Evolutionary conservation across 192 early-diverging fungal genomes (phyloP), one percentile per base, ranked within the genome.

Genomic region (Jimgerdemannia lactiflua): DNA sequence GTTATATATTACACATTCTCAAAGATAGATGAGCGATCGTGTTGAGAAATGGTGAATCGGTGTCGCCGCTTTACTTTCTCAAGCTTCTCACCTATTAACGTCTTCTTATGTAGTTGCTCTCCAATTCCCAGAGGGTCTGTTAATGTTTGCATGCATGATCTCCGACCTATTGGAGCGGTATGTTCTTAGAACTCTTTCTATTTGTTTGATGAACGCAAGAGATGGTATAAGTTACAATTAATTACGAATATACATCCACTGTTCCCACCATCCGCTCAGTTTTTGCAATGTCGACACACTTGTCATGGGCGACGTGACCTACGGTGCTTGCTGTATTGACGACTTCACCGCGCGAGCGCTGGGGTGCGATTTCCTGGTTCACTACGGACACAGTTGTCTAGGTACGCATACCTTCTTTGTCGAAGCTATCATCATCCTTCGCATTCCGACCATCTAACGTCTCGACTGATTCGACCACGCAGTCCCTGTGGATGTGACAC

Each of bases 281-380:
- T 97, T 95, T 78, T 90, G 92, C 74, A 80, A 86, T 6, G 96
- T 95, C 0, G 96, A 98, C 74, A 95, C 95, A 4, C 85, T 99
- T 11, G 92, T 99, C 41, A 98, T 99, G 96, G 97, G 96, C 42
- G 98, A 99, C 79, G 98, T 99, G 0, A 99, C 98, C 0, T 99
- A 99, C 76, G 98, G 98, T 19, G 98, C 98, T 4, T 99, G 98
- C 79, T 99, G 98, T 80, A 89, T 99, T 11, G 98, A 99, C 81
- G 98, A 99, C 78, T 99, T 92, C 77, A 96, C 97, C 1, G 97
- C 98, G 0, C 86, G 86, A 42, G 94, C 92, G 2, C 87, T 99
- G 4, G 95, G 92, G 8, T 99, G 98, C 83, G 97, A 99, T 82
- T 98, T 97, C 79, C 88, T 99, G 87, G 90, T 99, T 29, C 98